These are phyloP conservation scores for Populus ilicifolia DNA, from an alignment of 345 rosid species.

Conservation along the genomic window DNA sequence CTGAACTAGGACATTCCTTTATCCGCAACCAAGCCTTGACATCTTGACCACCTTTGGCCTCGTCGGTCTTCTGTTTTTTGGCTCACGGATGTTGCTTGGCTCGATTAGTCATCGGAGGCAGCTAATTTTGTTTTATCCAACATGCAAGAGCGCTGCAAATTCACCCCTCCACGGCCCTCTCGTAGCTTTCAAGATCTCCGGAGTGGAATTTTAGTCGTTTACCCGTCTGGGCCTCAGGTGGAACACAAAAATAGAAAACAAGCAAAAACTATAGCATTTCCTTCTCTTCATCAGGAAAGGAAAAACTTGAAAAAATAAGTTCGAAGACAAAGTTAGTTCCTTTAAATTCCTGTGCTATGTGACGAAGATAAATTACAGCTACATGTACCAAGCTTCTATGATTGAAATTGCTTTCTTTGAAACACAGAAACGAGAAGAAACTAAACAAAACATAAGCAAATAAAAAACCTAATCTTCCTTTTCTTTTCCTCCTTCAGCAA, in stretches of 20 bases:
- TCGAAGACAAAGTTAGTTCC: neutral
- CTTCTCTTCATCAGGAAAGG: neutral
- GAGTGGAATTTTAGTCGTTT: neutral
- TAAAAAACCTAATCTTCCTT: constrained; percentile 28
- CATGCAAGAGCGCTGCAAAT: neutral
- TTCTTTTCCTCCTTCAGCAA: constrained; percentile 24
- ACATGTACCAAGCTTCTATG: constrained; percentile 43
- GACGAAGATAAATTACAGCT: constrained; percentile 35
- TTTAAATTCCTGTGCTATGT: constrained; percentile 42
- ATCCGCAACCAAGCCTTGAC: neutral
- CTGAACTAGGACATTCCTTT: too few relatives aligned
- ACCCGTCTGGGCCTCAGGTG: neutral
- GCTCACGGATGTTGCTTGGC: neutral
- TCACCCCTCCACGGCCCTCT: neutral
- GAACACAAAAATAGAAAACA: neutral
- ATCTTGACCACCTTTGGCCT: neutral
- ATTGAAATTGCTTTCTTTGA: constrained; percentile 37
- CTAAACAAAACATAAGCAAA: constrained; percentile 30
- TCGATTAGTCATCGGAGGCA: neutral
- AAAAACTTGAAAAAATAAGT: neutral
- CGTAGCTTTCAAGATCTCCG: neutral
- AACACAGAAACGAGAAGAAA: constrained; percentile 27
- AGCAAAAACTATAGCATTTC: neutral
- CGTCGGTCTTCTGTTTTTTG: neutral
- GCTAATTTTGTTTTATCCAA: neutral